phyloP scores from a whole-genome alignment of 192 early-diverging fungal genomes.

The Coemansia sp. region DNA sequence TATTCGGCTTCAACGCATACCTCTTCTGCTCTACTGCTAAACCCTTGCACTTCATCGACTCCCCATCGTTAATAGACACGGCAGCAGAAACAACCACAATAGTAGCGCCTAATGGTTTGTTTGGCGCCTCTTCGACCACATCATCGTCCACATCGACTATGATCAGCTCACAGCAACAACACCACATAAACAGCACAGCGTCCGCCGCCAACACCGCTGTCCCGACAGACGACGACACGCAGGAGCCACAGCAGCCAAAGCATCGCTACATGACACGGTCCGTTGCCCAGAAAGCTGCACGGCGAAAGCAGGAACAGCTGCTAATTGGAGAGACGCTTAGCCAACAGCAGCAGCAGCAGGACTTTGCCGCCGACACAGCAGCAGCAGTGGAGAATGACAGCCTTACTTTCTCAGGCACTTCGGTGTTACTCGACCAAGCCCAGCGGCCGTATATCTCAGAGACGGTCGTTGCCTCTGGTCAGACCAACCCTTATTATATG shows the following conservation, averaged over 20 bases:
- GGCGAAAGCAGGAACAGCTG: conserved; percentile 41
- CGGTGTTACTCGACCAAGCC: conserved; percentile 3
- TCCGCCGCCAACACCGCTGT: conserved; percentile 2
- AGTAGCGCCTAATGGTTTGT: conserved; percentile 16
- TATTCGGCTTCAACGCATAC: background rate
- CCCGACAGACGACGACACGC: background rate
- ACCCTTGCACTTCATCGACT: conserved; percentile 4
- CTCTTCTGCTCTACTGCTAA: conserved; percentile 8
- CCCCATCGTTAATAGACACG: conserved; percentile 1
- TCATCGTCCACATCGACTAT: conserved; percentile 20
- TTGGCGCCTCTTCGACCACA: conserved; percentile 21
- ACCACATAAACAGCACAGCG: conserved; percentile 8
- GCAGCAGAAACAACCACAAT: conserved; percentile 1
- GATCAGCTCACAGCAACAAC: conserved; percentile 19
- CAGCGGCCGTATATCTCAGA: conserved; percentile 10
- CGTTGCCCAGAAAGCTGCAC: conserved; percentile 43
- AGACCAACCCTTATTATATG: conserved; percentile 33
- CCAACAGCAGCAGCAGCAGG: background rate
- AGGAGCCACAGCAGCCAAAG: conserved; percentile 34
- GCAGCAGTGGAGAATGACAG: background rate
- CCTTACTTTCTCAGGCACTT: background rate
- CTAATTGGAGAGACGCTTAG: conserved; percentile 8
- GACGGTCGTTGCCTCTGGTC: conserved; percentile 9
- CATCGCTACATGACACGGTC: conserved; percentile 55
- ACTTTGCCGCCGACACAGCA: background rate